A percentile compares a stretch with the other conserved stretches of the same genome.
Evolutionary conservation across 2,329 filamentous ascomycete genomes (phyloP).

Genomic region (Magnaporthiopsis rhizophila): DNA sequence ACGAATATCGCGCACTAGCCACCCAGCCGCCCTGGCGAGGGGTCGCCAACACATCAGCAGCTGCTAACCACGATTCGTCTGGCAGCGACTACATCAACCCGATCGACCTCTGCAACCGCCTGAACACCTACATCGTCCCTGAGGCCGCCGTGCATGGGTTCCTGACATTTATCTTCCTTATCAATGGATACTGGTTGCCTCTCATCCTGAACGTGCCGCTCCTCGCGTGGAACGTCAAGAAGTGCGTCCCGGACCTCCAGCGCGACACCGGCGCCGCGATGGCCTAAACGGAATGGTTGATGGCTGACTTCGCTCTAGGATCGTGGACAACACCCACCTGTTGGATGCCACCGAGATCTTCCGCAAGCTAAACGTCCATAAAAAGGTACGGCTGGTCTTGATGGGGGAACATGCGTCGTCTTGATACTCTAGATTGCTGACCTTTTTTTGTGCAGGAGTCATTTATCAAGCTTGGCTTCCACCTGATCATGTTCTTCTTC

Average conservation of each 20-base stretch:
- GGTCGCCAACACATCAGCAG: not conserved
- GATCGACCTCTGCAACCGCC: slow-evolving; percentile 99
- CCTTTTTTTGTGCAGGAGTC: slow-evolving; percentile 61
- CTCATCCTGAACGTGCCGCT: slow-evolving; percentile 88
- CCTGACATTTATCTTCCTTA: slow-evolving; percentile 86
- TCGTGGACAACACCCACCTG: slow-evolving; percentile 93
- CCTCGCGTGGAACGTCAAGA: slow-evolving; percentile 91
- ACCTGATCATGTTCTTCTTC: slow-evolving; percentile 99
- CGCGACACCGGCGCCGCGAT: not conserved
- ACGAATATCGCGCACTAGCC: slow-evolving; percentile 5
- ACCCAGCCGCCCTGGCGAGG: not conserved
- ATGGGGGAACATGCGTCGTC: too few species aligned
- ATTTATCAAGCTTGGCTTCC: slow-evolving; percentile 97
- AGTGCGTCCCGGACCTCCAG: slow-evolving; percentile 55
- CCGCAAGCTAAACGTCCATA: slow-evolving; percentile 96
- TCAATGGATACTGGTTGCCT: slow-evolving; percentile 98
- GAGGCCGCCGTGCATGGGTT: slow-evolving; percentile 97
- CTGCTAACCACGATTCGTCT: slow-evolving; percentile 20
- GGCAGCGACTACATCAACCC: slow-evolving; percentile 98
- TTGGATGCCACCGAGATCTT: slow-evolving; percentile 98
- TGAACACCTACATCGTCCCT: slow-evolving; percentile 99
- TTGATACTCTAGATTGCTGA: slow-evolving; percentile 4
- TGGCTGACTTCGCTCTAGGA: slow-evolving; percentile 48
- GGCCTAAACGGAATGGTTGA: not conserved
- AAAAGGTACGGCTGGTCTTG: slow-evolving; percentile 60